Conservation (phyloP, 257 asterid genomes). For the Petunia secreta region DNA sequence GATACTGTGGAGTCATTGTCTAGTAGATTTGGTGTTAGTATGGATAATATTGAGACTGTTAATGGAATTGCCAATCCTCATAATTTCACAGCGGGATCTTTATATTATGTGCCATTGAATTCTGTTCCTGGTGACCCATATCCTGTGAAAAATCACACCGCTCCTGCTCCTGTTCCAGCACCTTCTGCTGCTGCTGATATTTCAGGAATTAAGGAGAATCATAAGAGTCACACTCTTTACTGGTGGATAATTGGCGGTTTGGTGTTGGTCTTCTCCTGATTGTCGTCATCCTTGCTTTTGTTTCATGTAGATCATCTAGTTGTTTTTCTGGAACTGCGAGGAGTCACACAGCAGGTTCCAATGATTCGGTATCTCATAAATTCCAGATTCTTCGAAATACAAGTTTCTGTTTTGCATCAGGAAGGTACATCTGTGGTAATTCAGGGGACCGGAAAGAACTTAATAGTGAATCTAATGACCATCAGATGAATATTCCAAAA, state of each 20-base stretch:
- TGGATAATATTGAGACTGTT: no score
- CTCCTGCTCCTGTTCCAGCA: conserved; percentile 67
- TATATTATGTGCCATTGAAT: conserved; percentile 75
- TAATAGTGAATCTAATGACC: conserved; percentile 66
- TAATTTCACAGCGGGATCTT: conserved; percentile 35
- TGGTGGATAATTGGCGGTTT: no score
- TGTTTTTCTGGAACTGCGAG: background rate
- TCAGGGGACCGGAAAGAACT: conserved; percentile 54
- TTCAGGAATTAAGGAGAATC: conserved; percentile 48
- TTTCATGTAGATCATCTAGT: no score
- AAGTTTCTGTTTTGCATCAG: conserved; percentile 33
- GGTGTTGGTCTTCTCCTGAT: no score
- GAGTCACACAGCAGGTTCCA: conserved; percentile 51
- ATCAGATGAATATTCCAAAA: conserved; percentile 75
- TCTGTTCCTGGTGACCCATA: conserved; percentile 88
- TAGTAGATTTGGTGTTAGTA: no score
- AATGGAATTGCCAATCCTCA: no score
- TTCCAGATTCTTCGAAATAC: conserved; percentile 26
- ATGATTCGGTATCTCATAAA: conserved; percentile 56
- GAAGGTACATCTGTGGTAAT: conserved; percentile 58
- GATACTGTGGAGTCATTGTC: no score
- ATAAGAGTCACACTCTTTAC: background rate
- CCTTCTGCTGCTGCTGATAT: conserved; percentile 48
- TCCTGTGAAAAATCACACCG: background rate
- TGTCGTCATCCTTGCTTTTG: no score